Evolutionary conservation across 208 protist genomes (phyloP), one percentile per base, ranked within the genome.

Genomic region (Spongospora subterranea): DNA sequence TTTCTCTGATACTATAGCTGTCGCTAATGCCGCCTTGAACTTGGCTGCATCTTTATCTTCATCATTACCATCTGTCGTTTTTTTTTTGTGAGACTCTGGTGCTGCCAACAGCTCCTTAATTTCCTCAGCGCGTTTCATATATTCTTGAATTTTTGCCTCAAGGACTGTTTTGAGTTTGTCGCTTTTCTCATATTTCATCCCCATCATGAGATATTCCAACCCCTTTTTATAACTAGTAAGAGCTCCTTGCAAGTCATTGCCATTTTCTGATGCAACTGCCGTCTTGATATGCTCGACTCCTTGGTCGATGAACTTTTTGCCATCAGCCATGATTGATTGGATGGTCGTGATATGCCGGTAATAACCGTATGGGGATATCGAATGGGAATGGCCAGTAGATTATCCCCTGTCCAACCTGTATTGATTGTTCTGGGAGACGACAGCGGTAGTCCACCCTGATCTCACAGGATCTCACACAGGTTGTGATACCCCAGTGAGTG

Each of bases 111-210:
- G 97, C 89, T 97, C 93, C 92, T 99, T 99, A 88, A 99, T 96
- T 93, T 96, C 96, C 92, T 99, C 97, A 13, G 97, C 97, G 39
- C 98, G 95, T 39, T 96, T 96, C 46, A 99, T 95, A 90, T 98
- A 97, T 89, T 98, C 96, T 11, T 90, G 92, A 41, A 97, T 95
- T 92, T 98, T 98, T 71, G 94, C 95, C 90, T 97, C 96, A 66
- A 97, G 93, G 29, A 65, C 53, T n/a, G 41, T 77, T 88, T 82
- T 43, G 17, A 98, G 98, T 89, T 97, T 96, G 76, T 94, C 94
- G 88, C 97, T 98, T 94, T 98, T 97, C 45, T 96, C 95, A 95
- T 98, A 98, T 95, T 98, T 98, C 45, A 98, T 95, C 53, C 96
- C 97, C 0, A 95, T 97, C 82, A 98, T 93, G 90, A 99, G 98